phyloP scores from a whole-genome alignment of 2,329 filamentous ascomycete genomes.

The Dothistroma septosporum region DNA sequence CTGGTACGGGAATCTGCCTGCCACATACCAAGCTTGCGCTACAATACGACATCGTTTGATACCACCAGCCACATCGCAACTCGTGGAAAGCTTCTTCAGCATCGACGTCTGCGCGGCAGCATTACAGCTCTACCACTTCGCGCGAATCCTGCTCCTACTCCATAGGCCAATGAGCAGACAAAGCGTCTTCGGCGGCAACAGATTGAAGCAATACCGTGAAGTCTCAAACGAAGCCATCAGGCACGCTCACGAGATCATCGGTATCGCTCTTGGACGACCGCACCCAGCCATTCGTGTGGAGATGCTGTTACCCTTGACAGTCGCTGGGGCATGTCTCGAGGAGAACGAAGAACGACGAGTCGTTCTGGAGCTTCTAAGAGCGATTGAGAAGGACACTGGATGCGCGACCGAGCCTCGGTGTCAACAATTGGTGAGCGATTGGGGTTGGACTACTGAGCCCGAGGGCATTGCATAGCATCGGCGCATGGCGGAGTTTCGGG shows the following conservation, averaged over 20 bases:
- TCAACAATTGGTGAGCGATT: conserved; percentile 49
- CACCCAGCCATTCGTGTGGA: conserved; percentile 54
- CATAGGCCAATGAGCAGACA: conserved; percentile 50
- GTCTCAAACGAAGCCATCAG: conserved; percentile 52
- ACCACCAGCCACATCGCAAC: conserved; percentile 12
- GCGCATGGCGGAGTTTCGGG: background rate
- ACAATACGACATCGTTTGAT: conserved; percentile 28
- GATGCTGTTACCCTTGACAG: conserved; percentile 56
- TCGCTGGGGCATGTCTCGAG: conserved; percentile 57
- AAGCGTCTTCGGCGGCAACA: conserved; percentile 47
- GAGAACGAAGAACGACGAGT: conserved; percentile 52
- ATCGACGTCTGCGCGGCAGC: conserved; percentile 61
- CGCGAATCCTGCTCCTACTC: conserved; percentile 56
- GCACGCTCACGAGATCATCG: conserved; percentile 59
- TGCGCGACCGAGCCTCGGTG: conserved; percentile 60
- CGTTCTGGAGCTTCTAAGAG: conserved; percentile 55
- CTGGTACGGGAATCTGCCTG: conserved; percentile 56
- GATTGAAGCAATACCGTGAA: conserved; percentile 53
- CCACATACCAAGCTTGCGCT: conserved; percentile 58
- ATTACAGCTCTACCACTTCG: conserved; percentile 63
- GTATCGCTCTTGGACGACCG: conserved; percentile 56
- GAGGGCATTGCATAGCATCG: conserved; percentile 16
- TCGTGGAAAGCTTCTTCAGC: conserved; percentile 59
- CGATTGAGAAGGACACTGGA: conserved; percentile 59
- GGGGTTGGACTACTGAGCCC: conserved; percentile 33